Conservation (phyloP, 2,329 filamentous ascomycete genomes). For the Colletotrichum lini region DNA sequence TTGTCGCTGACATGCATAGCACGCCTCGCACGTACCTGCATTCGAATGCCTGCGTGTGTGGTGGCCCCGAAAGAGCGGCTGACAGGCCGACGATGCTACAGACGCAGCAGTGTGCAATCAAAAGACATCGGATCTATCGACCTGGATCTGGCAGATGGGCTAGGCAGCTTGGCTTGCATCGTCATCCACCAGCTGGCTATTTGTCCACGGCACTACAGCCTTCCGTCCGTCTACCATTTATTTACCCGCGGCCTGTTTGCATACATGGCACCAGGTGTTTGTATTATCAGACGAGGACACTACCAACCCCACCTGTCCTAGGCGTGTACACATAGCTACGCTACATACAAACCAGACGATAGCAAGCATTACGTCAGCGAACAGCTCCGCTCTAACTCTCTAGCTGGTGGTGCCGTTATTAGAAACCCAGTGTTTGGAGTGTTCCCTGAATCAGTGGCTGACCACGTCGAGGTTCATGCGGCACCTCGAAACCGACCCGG, state of each 20-base stretch:
- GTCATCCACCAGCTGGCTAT: not conserved
- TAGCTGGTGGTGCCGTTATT: slow-evolving; percentile 30
- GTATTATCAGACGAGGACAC: not conserved
- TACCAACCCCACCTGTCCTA: not conserved
- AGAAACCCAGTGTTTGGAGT: slow-evolving; percentile 38
- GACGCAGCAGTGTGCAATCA: too few species aligned
- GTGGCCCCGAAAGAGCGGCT: not conserved
- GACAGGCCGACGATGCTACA: not conserved
- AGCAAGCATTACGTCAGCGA: slow-evolving; percentile 24
- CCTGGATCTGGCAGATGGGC: not conserved
- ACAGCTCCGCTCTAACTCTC: slow-evolving; percentile 13
- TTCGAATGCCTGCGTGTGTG: not conserved
- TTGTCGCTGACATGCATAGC: not conserved
- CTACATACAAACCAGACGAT: not conserved
- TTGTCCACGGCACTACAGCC: not conserved
- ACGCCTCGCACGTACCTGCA: slow-evolving; percentile 4
- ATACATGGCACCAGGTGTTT: not conserved
- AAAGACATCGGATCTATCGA: not conserved
- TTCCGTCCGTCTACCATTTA: not conserved
- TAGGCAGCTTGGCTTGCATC: not conserved
- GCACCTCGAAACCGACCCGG: slow-evolving; percentile 36
- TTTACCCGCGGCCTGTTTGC: not conserved
- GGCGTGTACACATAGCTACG: too few species aligned
- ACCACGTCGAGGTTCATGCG: slow-evolving; percentile 32
- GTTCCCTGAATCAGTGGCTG: slow-evolving; percentile 30